These are phyloP conservation scores for Taphrina communis DNA, from an alignment of 1,139 yeast species.

Conservation along the genomic window DNA sequence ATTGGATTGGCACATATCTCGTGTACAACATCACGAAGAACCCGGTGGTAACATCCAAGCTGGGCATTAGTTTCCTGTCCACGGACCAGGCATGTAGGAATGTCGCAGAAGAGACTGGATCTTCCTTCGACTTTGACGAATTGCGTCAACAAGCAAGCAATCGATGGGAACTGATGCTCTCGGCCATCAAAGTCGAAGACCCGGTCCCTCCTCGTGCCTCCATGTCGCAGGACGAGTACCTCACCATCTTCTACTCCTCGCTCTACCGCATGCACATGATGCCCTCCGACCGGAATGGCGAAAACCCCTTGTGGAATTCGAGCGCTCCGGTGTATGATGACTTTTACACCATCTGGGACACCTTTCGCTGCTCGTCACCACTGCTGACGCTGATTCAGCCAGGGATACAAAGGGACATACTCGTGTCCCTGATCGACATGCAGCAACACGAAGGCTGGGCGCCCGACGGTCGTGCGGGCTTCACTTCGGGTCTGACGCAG, in stretches of 20 bases:
- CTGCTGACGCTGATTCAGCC: conserved; percentile 33
- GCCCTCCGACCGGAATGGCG: conserved; percentile 31
- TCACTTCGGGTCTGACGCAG: conserved; percentile 36
- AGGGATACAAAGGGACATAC: conserved; percentile 18
- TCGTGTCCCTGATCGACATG: conserved; percentile 24
- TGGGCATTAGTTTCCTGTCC: conserved; percentile 35
- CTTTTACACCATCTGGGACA: conserved; percentile 39
- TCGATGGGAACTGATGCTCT: conserved; percentile 19
- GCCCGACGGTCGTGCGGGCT: conserved; percentile 37
- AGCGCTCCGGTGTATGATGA: conserved; percentile 31
- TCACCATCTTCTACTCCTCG: conserved; percentile 35
- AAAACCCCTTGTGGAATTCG: conserved; percentile 33
- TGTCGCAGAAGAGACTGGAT: conserved; percentile 21
- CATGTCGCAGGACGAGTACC: conserved; percentile 12
- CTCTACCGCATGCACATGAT: conserved; percentile 34
- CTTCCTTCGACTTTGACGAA: conserved; percentile 21
- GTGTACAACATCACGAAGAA: conserved; percentile 33
- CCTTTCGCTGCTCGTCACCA: conserved; percentile 37
- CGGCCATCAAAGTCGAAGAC: conserved; percentile 11
- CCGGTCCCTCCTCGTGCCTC: conserved; percentile 24
- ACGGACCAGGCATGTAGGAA: conserved; percentile 20
- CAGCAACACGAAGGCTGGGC: conserved; percentile 41
- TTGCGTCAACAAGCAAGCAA: neutral
- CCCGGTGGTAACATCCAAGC: conserved; percentile 26
- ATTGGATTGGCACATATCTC: conserved; percentile 36